Evolutionary conservation across 805 yeast genomes (phyloP).

Genomic region (Brettanomyces custersianus): DNA sequence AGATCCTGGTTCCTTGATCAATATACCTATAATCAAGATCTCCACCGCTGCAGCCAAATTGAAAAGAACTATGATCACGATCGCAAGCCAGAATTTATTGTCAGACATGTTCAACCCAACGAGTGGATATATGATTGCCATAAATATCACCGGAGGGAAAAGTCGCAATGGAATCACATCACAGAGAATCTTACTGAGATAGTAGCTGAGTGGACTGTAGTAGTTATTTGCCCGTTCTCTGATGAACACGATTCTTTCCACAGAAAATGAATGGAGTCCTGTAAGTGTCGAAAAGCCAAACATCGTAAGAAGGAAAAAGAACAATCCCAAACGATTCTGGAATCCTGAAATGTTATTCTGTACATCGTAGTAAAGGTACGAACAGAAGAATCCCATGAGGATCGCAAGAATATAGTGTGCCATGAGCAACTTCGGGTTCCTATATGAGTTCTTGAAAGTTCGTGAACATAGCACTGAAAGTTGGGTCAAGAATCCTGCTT

Average conservation of each 20-base stretch:
- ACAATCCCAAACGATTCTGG: slow-evolving; percentile 89
- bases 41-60: slow-evolving; percentile 82
- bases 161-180: slow-evolving; percentile 89
- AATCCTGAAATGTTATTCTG: slow-evolving; percentile 90
- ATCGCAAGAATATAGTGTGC: slow-evolving; percentile 78
- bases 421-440: slow-evolving; percentile 83
- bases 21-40: slow-evolving; percentile 78
- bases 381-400: slow-evolving; percentile 75
- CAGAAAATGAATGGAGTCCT: slow-evolving; percentile 80
- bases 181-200: slow-evolving; percentile 74
- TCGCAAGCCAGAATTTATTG: slow-evolving; percentile 61
- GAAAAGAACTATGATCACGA: slow-evolving; percentile 66
- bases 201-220: slow-evolving; percentile 81
- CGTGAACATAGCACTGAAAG: slow-evolving; percentile 69
- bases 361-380: slow-evolving; percentile 74
- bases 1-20: slow-evolving; percentile 83
- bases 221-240: slow-evolving; percentile 94
- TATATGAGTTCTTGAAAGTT: slow-evolving; percentile 83
- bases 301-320: slow-evolving; percentile 81
- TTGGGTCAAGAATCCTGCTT: slow-evolving; percentile 59
- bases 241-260: slow-evolving; percentile 81
- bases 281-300: slow-evolving; percentile 94
- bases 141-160: slow-evolving; percentile 80
- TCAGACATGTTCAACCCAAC: slow-evolving; percentile 80
- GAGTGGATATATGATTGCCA: slow-evolving; percentile 78